Evolutionary conservation across 2,329 filamentous ascomycete genomes (phyloP), one percentile per base, ranked within the genome.

Genomic region (Monilinia vaccinii-corymbosi): DNA sequence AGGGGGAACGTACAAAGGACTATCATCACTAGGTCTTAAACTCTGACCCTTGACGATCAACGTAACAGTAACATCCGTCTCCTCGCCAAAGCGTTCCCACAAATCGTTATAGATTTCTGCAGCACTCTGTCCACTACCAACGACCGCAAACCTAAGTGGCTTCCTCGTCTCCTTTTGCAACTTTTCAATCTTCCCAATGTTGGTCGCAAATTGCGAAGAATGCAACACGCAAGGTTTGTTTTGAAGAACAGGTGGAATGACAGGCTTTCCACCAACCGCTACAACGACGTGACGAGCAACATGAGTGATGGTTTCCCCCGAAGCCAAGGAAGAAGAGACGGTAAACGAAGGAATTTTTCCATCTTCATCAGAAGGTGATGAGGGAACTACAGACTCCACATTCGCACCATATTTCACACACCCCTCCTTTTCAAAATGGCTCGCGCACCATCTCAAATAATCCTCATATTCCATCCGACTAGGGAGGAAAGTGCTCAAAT

Each of bases 31-130:
- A 1, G 93, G 93, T 67, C 88, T 85, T 62, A 99, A 76, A 60
- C 93, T 91, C 64, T 91, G 84, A 46, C 87, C 86, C 67, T 90
- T 86, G 79, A 96, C 93, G 62, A 97, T 77, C 60, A 99, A 75
- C 40, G 79, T 82, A 0, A 91, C 92, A 67, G 83, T 81, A 11
- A 51, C 47, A 45, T 42, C 53, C 32, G 88, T 85, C 71, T 93
- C 91, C 38, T 93, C 91, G 44, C 91, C 91, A 72, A 95, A 97
- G 50, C 89, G 78, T 44, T 78, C 80, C 69, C 93, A 88, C 53
- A 97, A 77, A 73, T 96, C 92, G 76, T 90, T 88, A 77, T 95
- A 97, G 69, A 97, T 96, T 77, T 99, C 93, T 11, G 93, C 93
- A 2, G 91, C 91, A 72, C 89, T 95, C 77, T 99, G 93, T 1